phyloP scores from a whole-genome alignment of 2,329 filamentous ascomycete genomes.

The Colletotrichum lini region DNA sequence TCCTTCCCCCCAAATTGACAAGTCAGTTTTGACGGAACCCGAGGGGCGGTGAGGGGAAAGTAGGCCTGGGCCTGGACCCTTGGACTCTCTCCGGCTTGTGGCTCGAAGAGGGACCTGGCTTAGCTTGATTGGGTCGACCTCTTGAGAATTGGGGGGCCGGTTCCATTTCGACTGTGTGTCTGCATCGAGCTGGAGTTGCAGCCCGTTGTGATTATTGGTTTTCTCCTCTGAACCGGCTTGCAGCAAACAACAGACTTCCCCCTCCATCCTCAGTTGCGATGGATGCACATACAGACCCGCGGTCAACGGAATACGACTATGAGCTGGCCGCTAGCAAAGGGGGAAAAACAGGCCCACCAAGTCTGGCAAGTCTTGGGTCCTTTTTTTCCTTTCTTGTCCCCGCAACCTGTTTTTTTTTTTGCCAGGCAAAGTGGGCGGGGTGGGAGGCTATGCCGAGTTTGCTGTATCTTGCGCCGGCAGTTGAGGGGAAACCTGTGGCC shows the following conservation, averaged over 20 bases:
- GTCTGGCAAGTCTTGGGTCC: neutral
- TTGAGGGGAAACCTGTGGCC: constrained; percentile 15
- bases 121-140: neutral
- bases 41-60: no score
- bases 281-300: neutral
- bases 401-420: neutral
- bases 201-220: neutral
- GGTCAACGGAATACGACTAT: neutral
- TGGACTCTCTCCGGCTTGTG: neutral
- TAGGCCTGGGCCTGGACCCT: no score
- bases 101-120: neutral
- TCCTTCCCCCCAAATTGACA: no score
- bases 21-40: no score
- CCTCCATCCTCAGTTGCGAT: neutral
- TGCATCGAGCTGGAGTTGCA: neutral
- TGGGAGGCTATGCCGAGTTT: neutral
- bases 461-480: constrained; percentile 24
- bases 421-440: neutral
- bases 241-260: neutral
- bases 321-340: neutral
- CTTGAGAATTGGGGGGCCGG: neutral
- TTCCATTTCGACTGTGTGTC: neutral
- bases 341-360: neutral
- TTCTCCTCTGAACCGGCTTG: neutral
- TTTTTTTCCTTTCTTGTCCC: neutral